A percentile compares a stretch with the other conserved stretches of the same genome.
These are phyloP conservation scores for Alternaria ethzedia DNA, from an alignment of 2,329 filamentous ascomycete species.

Conservation along the genomic window DNA sequence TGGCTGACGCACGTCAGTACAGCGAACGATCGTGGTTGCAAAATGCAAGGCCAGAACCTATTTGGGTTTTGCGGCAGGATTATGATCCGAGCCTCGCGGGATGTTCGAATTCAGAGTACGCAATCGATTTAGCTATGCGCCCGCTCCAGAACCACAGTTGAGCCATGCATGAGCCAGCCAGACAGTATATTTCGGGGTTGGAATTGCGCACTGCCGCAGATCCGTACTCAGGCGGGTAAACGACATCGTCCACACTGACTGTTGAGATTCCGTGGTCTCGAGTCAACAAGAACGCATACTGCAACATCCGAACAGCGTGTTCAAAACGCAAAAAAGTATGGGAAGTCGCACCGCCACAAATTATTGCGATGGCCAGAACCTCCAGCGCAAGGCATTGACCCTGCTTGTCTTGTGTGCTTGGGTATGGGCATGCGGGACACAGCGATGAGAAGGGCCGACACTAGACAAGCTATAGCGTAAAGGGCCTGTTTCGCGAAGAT, in stretches of 20 bases:
- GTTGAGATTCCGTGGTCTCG: background rate
- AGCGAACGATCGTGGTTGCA: background rate
- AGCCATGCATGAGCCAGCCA: slow-evolving; percentile 9
- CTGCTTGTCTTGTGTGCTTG: slow-evolving; percentile 11
- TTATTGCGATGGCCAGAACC: slow-evolving; percentile 25
- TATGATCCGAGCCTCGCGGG: slow-evolving; percentile 15
- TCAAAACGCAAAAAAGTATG: slow-evolving; percentile 18
- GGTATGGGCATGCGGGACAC: slow-evolving; percentile 15
- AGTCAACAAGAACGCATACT: background rate
- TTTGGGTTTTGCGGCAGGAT: slow-evolving; percentile 16
- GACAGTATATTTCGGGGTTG: background rate
- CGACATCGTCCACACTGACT: slow-evolving; percentile 1
- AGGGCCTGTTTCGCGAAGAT: slow-evolving; percentile 32
- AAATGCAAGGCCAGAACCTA: slow-evolving; percentile 18
- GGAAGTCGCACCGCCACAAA: slow-evolving; percentile 33
- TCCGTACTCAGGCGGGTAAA: background rate
- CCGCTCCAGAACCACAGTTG: background rate
- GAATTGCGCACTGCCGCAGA: slow-evolving; percentile 12
- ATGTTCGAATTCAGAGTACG: slow-evolving; percentile 23
- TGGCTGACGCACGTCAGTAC: background rate
- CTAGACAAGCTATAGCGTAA: slow-evolving; percentile 21
- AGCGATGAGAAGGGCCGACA: slow-evolving; percentile 18
- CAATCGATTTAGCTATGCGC: slow-evolving; percentile 26
- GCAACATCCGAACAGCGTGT: slow-evolving; percentile 13
- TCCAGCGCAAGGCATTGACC: slow-evolving; percentile 27